Conservation (phyloP, 768 basidiomycete species). For the Coprinopsis strossmayeri region DNA sequence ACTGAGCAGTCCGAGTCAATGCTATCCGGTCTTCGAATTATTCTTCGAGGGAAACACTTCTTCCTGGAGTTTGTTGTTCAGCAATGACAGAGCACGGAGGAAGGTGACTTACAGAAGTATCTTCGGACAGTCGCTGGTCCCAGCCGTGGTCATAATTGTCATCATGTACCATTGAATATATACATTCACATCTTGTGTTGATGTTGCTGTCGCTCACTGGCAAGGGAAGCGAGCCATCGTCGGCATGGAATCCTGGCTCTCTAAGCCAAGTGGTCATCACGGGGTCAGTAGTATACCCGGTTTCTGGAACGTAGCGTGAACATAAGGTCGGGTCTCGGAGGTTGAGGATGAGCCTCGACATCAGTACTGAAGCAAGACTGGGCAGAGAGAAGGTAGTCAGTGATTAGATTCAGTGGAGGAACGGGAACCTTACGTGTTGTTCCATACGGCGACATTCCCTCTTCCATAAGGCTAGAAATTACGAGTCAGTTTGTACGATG, state of each 20-base stretch:
- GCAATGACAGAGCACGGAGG: too few relatives aligned
- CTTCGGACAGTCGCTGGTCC: too few relatives aligned
- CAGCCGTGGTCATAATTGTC: too few relatives aligned
- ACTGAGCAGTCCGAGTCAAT: too few relatives aligned
- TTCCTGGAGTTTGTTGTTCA: too few relatives aligned
- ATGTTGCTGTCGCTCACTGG: too few relatives aligned
- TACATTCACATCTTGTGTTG: too few relatives aligned
- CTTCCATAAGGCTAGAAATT: constrained; percentile 1
- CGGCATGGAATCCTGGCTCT: background rate
- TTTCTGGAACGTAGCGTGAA: background rate
- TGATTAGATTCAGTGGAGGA: background rate
- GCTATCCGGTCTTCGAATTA: too few relatives aligned
- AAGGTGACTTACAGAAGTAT: too few relatives aligned
- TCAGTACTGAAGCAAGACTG: constrained; percentile 25
- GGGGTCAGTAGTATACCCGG: background rate
- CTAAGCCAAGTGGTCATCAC: background rate
- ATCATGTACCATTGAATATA: too few relatives aligned
- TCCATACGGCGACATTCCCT: background rate
- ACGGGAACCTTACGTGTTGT: background rate
- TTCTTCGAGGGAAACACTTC: too few relatives aligned
- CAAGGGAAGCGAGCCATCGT: background rate
- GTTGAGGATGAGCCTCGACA: constrained; percentile 27
- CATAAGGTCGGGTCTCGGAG: constrained; percentile 19
- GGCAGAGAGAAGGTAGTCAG: background rate
- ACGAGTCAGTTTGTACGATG: background rate